These are phyloP conservation scores for Calophaca sinica DNA, from an alignment of 306 rosid species.

Conservation along the genomic window DNA sequence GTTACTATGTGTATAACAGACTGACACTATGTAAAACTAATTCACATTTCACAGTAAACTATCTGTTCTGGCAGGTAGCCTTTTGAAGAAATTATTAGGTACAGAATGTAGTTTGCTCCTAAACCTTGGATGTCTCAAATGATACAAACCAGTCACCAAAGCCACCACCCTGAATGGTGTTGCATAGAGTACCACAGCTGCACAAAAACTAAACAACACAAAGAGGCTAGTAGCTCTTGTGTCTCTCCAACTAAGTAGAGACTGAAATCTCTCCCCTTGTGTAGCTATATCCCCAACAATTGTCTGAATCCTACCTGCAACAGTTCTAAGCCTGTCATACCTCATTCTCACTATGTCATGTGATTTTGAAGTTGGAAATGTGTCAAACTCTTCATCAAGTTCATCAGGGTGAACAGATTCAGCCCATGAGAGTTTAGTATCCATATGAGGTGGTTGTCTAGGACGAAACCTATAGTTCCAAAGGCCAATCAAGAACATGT, in stretches of 20 bases:
- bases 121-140: constrained; percentile 79
- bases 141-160: constrained; percentile 66
- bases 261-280: constrained; percentile 87
- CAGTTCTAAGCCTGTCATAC: constrained; percentile 83
- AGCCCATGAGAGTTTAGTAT: constrained; percentile 82
- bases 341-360: constrained; percentile 73
- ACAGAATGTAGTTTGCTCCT: constrained; percentile 77
- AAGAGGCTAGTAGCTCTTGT: constrained; percentile 78
- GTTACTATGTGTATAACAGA: constrained; percentile 2
- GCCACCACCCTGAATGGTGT: constrained; percentile 78
- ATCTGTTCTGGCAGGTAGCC: constrained; percentile 79
- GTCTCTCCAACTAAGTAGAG: constrained; percentile 86
- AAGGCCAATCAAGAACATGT: constrained; percentile 81
- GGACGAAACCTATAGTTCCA: constrained; percentile 84
- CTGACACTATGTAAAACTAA: background rate
- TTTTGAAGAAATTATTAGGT: constrained; percentile 83
- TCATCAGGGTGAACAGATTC: constrained; percentile 79
- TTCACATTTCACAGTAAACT: constrained; percentile 65
- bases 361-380: constrained; percentile 76
- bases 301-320: constrained; percentile 89
- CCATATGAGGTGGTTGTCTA: constrained; percentile 80
- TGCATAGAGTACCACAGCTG: constrained; percentile 65
- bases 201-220: constrained; percentile 64
- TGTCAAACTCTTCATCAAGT: constrained; percentile 92
- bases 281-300: constrained; percentile 90